Conservation (phyloP, 2,329 filamentous ascomycete genomes). For the Colletotrichum destructivum region DNA sequence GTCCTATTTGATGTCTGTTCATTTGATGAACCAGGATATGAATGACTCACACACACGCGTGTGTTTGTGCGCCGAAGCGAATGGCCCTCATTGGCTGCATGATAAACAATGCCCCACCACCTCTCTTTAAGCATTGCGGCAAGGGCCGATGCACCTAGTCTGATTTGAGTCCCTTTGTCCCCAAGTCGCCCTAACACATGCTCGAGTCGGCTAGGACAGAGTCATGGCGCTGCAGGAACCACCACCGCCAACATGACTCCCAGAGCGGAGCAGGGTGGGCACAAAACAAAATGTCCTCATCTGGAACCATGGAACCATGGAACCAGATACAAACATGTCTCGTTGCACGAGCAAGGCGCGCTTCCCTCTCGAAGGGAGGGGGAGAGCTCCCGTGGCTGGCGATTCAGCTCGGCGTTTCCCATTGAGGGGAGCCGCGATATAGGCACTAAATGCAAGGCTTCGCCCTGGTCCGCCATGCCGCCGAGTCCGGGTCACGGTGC, state of each 20-base stretch:
- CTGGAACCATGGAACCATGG: slow-evolving; percentile 19
- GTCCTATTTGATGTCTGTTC: neutral
- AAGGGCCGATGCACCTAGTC: slow-evolving; percentile 11
- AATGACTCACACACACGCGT: neutral
- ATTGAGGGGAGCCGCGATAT: slow-evolving; percentile 7
- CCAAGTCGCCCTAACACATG: neutral
- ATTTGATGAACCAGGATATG: neutral
- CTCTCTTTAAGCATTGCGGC: slow-evolving; percentile 19
- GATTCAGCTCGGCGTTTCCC: neutral
- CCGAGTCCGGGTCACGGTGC: slow-evolving; percentile 28
- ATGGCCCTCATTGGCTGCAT: neutral
- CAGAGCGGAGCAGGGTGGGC: slow-evolving; percentile 27
- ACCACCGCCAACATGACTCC: slow-evolving; percentile 36
- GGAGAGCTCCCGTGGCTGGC: neutral
- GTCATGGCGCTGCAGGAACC: slow-evolving; percentile 29
- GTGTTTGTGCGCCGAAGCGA: neutral
- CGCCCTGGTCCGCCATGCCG: slow-evolving; percentile 17
- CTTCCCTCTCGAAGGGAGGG: neutral
- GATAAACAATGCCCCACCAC: rapidly evolving
- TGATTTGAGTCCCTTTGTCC: neutral
- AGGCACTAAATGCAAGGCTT: slow-evolving; percentile 11
- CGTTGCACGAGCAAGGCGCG: slow-evolving; percentile 23
- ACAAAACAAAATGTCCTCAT: slow-evolving; percentile 17
- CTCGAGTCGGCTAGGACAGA: slow-evolving; percentile 1
- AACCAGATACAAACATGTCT: slow-evolving; percentile 15